Base-by-base conservation (phyloP, 2,329 filamentous ascomycete species). In the Scedosporium minutisporum region DNA sequence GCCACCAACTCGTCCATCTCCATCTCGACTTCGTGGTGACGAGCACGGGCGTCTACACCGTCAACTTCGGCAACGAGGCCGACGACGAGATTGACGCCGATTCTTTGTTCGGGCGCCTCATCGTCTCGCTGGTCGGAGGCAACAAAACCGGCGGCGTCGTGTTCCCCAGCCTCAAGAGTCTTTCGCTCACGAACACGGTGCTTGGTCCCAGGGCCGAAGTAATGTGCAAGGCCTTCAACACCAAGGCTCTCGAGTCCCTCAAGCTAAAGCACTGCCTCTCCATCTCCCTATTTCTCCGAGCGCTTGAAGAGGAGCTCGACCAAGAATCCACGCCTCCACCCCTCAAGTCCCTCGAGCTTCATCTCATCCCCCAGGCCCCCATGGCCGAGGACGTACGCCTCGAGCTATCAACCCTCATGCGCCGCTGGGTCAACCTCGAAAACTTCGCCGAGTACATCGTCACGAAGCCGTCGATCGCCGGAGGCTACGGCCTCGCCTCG, bases 111-210 rank as follows among this genome's bases (percentile, higher is more conserved):
- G 29, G 21, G 3, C 38, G 48, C 18, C 21, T 61, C 1, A 25
- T 61, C 29, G n/a, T 57, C 27, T 29, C 29, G 2, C 12, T 51
- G 16, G 16, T 33, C n/a, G 38, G 12, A 4, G 16, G 21, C 18
- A 51, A 1, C 25, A 12, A 18, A 3, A 25, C 10, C n/a, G 46
- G 23, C 27, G 29, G 23, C 27, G 29, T 25, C 4, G 29, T 42
- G 1, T 61, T 61, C 46, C 60, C 60, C 6, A 10, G 21, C n/a
- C 25, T 61, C 23, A 42, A 23, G 48, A 57, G 60, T 16, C 46
- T 61, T 16, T 57, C 60, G 9, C 48, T 61, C 16, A 57, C 48
- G n/a, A 61, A 61, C 46, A 41, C 29, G 33, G 53, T 48, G 27
- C 29, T 57, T 6, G 18, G n/a, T 18, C 23, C 27, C 4, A 4